phyloP scores from a whole-genome alignment of 257 asterid genomes.

The Lithospermum erythrorhizon region DNA sequence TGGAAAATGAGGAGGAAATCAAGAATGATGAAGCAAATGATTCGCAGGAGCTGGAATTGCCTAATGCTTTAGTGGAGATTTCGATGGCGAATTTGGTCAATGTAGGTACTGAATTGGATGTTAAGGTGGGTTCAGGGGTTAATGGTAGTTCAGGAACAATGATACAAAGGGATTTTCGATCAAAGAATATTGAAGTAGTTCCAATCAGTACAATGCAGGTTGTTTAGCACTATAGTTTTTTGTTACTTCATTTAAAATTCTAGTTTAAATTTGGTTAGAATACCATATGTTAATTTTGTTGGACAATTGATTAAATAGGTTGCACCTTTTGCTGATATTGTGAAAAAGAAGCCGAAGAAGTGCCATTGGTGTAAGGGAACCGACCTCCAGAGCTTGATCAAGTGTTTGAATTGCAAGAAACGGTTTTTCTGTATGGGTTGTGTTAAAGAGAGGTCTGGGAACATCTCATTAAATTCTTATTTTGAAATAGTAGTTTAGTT shows the following conservation, averaged over 20 bases:
- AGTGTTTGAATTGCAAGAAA: slow-evolving; percentile 68
- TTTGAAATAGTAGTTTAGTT: background rate
- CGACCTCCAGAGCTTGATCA: slow-evolving; percentile 36
- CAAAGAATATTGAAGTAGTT: slow-evolving; percentile 73
- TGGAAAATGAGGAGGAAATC: slow-evolving; percentile 28
- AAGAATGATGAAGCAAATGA: slow-evolving; percentile 35
- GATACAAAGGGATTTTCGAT: slow-evolving; percentile 55
- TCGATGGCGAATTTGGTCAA: slow-evolving; percentile 29
- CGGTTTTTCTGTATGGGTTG: slow-evolving; percentile 74
- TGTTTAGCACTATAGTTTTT: slow-evolving; percentile 10
- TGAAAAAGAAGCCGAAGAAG: slow-evolving; percentile 48
- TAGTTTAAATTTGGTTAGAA: slow-evolving; percentile 2
- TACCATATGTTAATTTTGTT: background rate
- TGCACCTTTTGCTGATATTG: slow-evolving; percentile 45
- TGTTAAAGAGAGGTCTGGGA: slow-evolving; percentile 57
- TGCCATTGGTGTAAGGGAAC: slow-evolving; percentile 90
- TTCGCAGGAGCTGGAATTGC: slow-evolving; percentile 45
- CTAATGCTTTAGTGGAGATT: slow-evolving; percentile 79
- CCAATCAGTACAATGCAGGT: slow-evolving; percentile 88
- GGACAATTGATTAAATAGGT: slow-evolving; percentile 29
- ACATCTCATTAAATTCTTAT: background rate
- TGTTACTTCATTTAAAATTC: background rate
- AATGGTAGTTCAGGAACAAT: slow-evolving; percentile 20
- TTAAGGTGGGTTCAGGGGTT: slow-evolving; percentile 38
- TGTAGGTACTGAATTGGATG: slow-evolving; percentile 31